Percentiles rank a stretch among this genome's conserved stretches.
phyloP scores from a whole-genome alignment of 2,329 filamentous ascomycete species.

The Colletotrichum cordylinicola region DNA sequence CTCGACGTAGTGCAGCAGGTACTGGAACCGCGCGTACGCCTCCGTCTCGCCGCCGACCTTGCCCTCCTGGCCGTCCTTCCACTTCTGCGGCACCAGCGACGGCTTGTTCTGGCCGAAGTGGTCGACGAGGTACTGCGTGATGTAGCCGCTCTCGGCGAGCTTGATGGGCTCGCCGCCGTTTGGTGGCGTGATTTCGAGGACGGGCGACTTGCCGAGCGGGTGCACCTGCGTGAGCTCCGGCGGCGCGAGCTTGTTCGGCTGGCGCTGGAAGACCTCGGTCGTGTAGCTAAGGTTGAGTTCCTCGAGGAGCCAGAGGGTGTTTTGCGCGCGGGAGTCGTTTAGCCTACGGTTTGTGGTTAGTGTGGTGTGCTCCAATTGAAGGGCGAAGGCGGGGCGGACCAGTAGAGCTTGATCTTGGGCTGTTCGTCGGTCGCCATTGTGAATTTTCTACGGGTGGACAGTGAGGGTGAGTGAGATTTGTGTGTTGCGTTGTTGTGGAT shows the following conservation, averaged over 20 bases:
- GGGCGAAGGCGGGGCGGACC: constrained; percentile 42
- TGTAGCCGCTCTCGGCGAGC: constrained; percentile 82
- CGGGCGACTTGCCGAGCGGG: constrained; percentile 85
- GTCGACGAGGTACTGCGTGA: constrained; percentile 84
- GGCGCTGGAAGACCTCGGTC: constrained; percentile 78
- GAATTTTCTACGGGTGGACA: neutral
- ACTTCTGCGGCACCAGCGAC: constrained; percentile 56
- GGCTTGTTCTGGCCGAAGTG: constrained; percentile 51
- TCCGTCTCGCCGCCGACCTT: constrained; percentile 67
- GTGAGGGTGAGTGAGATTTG: neutral
- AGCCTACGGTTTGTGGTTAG: constrained; percentile 62
- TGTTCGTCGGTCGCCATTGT: constrained; percentile 31
- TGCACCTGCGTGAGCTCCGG: constrained; percentile 79
- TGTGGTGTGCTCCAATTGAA: neutral
- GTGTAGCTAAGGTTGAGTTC: constrained; percentile 82
- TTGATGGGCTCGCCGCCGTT: constrained; percentile 52
- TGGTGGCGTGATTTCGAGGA: constrained; percentile 64
- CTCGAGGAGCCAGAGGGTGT: constrained; percentile 85
- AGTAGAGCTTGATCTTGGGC: constrained; percentile 68
- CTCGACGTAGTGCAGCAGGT: constrained; percentile 85
- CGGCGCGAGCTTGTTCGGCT: constrained; percentile 64
- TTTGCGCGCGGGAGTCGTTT: constrained; percentile 80
- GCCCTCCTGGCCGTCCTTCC: constrained; percentile 61
- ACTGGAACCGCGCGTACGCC: constrained; percentile 64
- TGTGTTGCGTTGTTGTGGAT: neutral